Conservation (phyloP, 371 early-diverging fungal genomes). For the Mortierella sp. region DNA sequence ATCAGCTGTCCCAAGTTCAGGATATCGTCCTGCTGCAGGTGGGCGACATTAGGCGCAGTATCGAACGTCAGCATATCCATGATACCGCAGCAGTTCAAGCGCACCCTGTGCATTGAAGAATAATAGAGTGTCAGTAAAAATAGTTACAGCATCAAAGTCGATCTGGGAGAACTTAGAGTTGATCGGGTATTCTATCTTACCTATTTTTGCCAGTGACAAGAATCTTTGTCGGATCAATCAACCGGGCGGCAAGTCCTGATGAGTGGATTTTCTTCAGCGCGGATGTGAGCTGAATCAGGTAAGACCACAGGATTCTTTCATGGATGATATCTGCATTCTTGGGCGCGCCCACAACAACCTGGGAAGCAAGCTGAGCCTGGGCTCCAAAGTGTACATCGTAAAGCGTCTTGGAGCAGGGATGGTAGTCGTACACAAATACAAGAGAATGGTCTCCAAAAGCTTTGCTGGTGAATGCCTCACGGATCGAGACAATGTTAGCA, state of each 20-base stretch:
- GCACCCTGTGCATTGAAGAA: slow-evolving; percentile 62
- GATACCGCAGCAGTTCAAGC: slow-evolving; percentile 86
- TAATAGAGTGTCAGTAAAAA: neutral
- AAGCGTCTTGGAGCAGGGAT: slow-evolving; percentile 85
- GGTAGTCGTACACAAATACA: slow-evolving; percentile 90
- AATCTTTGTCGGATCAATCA: slow-evolving; percentile 85
- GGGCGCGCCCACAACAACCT: slow-evolving; percentile 56
- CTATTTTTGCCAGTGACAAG: slow-evolving; percentile 86
- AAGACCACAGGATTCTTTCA: slow-evolving; percentile 89
- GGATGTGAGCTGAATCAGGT: slow-evolving; percentile 86
- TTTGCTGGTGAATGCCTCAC: slow-evolving; percentile 95
- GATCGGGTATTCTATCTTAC: too few species aligned
- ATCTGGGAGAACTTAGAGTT: too few species aligned
- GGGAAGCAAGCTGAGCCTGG: slow-evolving; percentile 61
- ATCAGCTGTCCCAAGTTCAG: slow-evolving; percentile 90
- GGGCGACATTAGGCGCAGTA: slow-evolving; percentile 67
- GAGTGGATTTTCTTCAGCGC: slow-evolving; percentile 87
- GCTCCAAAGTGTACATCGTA: slow-evolving; percentile 74
- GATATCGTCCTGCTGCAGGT: slow-evolving; percentile 87
- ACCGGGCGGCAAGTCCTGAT: slow-evolving; percentile 81
- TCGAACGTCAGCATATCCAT: slow-evolving; percentile 87
- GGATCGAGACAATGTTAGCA: slow-evolving; percentile 86
- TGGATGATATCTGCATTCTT: slow-evolving; percentile 64
- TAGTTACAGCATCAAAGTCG: too few species aligned
- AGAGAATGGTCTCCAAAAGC: slow-evolving; percentile 95